phyloP scores from a whole-genome alignment of 305 asterid genomes.

The Fraxinus xanthoxyloides region DNA sequence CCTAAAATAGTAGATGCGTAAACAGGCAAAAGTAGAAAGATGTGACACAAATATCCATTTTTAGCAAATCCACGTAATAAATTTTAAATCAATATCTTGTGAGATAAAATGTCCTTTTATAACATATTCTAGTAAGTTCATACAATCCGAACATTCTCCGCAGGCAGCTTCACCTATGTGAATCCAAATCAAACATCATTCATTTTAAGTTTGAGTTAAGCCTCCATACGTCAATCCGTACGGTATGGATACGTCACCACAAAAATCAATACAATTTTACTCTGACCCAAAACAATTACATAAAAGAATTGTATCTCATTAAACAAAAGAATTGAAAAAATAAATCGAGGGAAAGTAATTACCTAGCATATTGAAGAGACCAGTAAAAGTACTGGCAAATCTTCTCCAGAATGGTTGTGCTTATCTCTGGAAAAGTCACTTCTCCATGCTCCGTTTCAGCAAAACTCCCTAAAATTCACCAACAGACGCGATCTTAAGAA shows the following conservation, averaged over 20 bases:
- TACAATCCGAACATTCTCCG: not conserved
- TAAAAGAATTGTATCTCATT: not conserved
- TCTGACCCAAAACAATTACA: constrained; percentile 4
- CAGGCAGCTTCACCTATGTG: not conserved
- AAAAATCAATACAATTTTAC: not conserved
- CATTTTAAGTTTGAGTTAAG: not conserved
- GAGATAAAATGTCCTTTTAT: not conserved
- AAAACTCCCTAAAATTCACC: constrained; percentile 58
- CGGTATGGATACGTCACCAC: not conserved
- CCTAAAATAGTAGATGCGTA: not conserved
- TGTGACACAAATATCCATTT: not conserved
- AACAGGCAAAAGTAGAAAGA: not conserved
- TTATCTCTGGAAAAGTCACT: constrained; percentile 93
- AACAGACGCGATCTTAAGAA: not conserved
- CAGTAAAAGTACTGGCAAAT: constrained; percentile 96
- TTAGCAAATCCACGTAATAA: not conserved
- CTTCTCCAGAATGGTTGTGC: constrained; percentile 87
- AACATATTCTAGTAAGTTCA: not conserved
- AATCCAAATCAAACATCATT: not conserved
- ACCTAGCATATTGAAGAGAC: constrained; percentile 99
- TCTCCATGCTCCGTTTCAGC: constrained; percentile 83
- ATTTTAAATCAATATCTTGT: not conserved
- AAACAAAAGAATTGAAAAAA: not conserved
- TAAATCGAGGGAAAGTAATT: constrained; percentile 1
- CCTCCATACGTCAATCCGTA: not conserved